These are phyloP conservation scores for Cerrena zonata DNA, from an alignment of 1,284 basidiomycete genomes.

Conservation along the genomic window DNA sequence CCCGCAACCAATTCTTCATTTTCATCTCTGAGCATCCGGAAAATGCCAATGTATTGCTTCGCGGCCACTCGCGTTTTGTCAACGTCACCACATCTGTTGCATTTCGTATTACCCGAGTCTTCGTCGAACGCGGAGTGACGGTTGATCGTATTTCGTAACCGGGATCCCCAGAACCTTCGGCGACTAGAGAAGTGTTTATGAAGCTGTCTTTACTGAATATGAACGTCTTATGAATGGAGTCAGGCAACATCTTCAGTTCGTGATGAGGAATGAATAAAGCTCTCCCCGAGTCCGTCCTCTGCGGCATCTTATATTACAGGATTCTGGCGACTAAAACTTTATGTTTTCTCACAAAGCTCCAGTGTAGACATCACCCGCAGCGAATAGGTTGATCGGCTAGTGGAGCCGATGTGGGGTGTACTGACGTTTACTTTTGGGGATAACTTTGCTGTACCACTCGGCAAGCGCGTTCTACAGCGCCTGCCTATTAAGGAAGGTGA, in stretches of 20 bases:
- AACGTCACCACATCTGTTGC: neutral
- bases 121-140: neutral
- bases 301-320: no score
- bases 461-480: no score
- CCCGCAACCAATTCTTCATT: neutral
- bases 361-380: no score
- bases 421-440: no score
- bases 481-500: no score
- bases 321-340: no score
- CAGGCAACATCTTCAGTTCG: neutral
- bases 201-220: neutral
- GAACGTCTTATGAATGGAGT: neutral
- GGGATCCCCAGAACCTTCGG: neutral
- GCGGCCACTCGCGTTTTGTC: neutral
- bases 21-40: neutral
- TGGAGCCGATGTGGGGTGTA: no score
- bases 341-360: no score
- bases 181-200: neutral
- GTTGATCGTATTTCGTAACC: neutral
- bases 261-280: no score
- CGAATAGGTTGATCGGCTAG: no score
- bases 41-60: neutral
- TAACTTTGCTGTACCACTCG: no score
- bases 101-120: neutral
- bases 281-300: no score